Base-by-base conservation (phyloP, 345 rosid species). In the Syzygium aqueum region DNA sequence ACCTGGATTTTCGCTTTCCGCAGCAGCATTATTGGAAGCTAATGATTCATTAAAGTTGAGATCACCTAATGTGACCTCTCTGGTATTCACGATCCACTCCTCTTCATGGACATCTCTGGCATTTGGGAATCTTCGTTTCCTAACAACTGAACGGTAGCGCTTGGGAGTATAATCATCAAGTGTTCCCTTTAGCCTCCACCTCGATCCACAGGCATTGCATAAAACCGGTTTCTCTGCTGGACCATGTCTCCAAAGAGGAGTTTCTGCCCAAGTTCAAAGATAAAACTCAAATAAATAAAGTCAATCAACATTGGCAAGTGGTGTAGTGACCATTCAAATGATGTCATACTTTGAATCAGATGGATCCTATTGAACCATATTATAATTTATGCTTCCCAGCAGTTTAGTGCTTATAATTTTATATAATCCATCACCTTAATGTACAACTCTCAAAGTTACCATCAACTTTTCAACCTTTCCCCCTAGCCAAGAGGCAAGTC, bases 141-240 rank as follows among this genome's bases (percentile, higher is more conserved):
- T 53, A 61, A 63, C 54, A 63, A 30, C 27, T 19, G 43, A 8
- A 85, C 85, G 91, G 11, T 90, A 87, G 87, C 91, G 96, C 33
- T 90, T 93, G 8, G 97, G 97, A 6, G 87, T 85, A 86, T 94
- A 95, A 90, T 95, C 90, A 4, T 23, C 89, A 9, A 95, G 90
- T 54, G 89, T 89, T 51, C 95, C 94, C 40, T 91, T 91, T 6
- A 90, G 61, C 88, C 95, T 90, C 90, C 92, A 93, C 84, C 97
- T 91, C 8, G 97, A 95, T 63, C 96, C 97, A 87, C 97, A 95
- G 2, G 96, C 96, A 89, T 95, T 94, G 93, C 96, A 95, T 85
- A 95, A n/a, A 5, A 95, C 95, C 19, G 95, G 97, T 87, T 94
- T 95, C 78, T 90, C 94, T 11, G 87, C 85, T 37, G 95, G 97